Evolutionary conservation across 768 basidiomycete genomes (phyloP).

Genomic region (Cyclocybe cylindracea): DNA sequence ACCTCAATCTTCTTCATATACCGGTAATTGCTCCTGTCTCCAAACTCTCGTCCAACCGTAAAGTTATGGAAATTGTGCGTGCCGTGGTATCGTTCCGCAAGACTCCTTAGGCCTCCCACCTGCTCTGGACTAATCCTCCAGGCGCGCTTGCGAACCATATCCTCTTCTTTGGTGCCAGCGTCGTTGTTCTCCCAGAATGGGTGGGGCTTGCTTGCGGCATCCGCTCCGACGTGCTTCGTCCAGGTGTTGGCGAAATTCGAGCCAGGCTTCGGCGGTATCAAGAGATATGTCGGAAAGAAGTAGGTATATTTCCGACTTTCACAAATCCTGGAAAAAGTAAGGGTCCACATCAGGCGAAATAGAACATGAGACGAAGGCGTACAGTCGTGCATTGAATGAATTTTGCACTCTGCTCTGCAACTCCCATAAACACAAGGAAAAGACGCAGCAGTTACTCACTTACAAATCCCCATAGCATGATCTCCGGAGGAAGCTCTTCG

Average conservation of each 20-base stretch:
- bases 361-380: conserved; percentile 19
- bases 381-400: conserved; percentile 82
- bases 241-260: conserved; percentile 57
- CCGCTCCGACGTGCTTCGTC: conserved; percentile 28
- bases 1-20: conserved; percentile 89
- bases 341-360: conserved; percentile 1
- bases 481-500: conserved; percentile 84
- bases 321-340: conserved; percentile 58
- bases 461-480: conserved; percentile 90
- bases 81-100: conserved; percentile 71
- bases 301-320: conserved; percentile 98
- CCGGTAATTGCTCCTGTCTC: conserved; percentile 81
- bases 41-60: conserved; percentile 84
- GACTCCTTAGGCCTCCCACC: conserved; percentile 54
- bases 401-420: conserved; percentile 71
- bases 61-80: conserved; percentile 99
- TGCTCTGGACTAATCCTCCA: conserved; percentile 66
- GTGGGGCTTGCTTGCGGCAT: conserved; percentile 32
- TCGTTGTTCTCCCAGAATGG: conserved; percentile 63
- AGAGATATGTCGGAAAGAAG: conserved; percentile 90
- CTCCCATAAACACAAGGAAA: neutral
- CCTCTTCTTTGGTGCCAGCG: conserved; percentile 50
- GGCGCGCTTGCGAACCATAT: conserved; percentile 62
- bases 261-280: conserved; percentile 85
- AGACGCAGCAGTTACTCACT: conserved; percentile 25